A percentile compares a stretch with the other conserved stretches of the same genome.
These are phyloP conservation scores for Pochonia chlamydosporia DNA, from an alignment of 2,329 filamentous ascomycete genomes.

Conservation along the genomic window DNA sequence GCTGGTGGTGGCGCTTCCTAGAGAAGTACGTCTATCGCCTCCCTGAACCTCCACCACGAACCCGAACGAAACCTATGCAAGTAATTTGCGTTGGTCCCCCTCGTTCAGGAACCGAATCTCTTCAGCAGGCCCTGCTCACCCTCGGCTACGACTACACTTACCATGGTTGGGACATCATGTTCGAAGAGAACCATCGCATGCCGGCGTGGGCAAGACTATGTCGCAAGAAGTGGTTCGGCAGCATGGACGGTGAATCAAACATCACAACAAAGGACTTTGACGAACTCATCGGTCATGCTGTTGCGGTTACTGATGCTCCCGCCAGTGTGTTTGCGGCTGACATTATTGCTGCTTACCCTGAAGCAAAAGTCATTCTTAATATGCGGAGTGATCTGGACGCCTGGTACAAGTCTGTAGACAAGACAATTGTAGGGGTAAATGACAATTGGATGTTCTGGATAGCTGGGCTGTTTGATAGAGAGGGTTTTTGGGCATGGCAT, in stretches of 20 bases:
- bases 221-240: slow-evolving; percentile 21
- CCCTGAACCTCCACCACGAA: slow-evolving; percentile 12
- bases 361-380: background rate
- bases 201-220: slow-evolving; percentile 18
- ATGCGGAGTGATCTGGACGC: background rate
- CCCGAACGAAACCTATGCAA: slow-evolving; percentile 26
- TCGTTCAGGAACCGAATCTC: slow-evolving; percentile 26
- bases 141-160: slow-evolving; percentile 27
- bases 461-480: background rate
- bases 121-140: slow-evolving; percentile 23
- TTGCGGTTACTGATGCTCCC: slow-evolving; percentile 36
- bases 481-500: background rate
- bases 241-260: slow-evolving; percentile 8
- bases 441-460: background rate
- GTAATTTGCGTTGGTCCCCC: slow-evolving; percentile 27
- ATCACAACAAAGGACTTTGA: slow-evolving; percentile 6
- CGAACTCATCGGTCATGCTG: slow-evolving; percentile 18
- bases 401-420: background rate
- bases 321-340: slow-evolving; percentile 36
- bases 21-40: slow-evolving; percentile 5
- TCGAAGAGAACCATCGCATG: slow-evolving; percentile 12
- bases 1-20: background rate
- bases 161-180: slow-evolving; percentile 28
- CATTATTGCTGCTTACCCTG: too few species aligned
- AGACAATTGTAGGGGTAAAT: background rate